Evolutionary conservation across 139 green algal species (phyloP).

Genomic region (Prasinococcaceae sp.): DNA sequence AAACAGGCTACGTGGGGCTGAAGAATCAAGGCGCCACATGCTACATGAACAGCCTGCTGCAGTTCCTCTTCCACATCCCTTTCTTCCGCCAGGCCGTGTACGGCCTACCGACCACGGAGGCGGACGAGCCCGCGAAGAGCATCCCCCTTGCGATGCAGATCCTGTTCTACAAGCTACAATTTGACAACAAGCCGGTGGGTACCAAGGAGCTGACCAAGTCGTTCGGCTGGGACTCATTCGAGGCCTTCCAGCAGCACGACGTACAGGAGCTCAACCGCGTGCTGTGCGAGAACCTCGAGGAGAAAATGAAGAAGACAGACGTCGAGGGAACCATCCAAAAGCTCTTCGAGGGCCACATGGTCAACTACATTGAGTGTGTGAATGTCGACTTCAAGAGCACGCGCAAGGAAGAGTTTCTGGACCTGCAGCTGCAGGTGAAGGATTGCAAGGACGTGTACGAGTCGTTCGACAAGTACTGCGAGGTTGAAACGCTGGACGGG

Average conservation of each 20-base stretch:
- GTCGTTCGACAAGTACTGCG: neutral
- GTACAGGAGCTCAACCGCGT: conserved; percentile 89
- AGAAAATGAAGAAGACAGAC: conserved; percentile 97
- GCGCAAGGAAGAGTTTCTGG: neutral
- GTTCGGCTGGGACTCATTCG: conserved; percentile 82
- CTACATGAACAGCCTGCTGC: conserved; percentile 96
- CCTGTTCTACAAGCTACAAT: conserved; percentile 61
- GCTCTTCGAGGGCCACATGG: conserved; percentile 82
- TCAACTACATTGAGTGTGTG: conserved; percentile 85
- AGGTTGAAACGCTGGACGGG: conserved; percentile 54
- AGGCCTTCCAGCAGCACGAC: conserved; percentile 91
- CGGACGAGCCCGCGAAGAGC: conserved; percentile 21
- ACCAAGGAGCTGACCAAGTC: conserved; percentile 86
- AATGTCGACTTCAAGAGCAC: conserved; percentile 25
- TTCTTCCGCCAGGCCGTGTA: conserved; percentile 81
- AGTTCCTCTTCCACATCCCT: conserved; percentile 81
- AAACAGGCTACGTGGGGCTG: conserved; percentile 81
- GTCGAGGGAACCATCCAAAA: conserved; percentile 81
- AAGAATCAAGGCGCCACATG: conserved; percentile 92
- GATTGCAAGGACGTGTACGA: conserved; percentile 38
- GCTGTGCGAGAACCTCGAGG: conserved; percentile 83
- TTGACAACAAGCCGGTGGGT: conserved; percentile 33
- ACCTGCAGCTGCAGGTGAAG: conserved; percentile 82
- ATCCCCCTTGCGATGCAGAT: conserved; percentile 80
- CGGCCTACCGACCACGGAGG: conserved; percentile 63